These are phyloP conservation scores for Pinus tabuliformis DNA, from an alignment of 75 land plant species.

Conservation along the genomic window DNA sequence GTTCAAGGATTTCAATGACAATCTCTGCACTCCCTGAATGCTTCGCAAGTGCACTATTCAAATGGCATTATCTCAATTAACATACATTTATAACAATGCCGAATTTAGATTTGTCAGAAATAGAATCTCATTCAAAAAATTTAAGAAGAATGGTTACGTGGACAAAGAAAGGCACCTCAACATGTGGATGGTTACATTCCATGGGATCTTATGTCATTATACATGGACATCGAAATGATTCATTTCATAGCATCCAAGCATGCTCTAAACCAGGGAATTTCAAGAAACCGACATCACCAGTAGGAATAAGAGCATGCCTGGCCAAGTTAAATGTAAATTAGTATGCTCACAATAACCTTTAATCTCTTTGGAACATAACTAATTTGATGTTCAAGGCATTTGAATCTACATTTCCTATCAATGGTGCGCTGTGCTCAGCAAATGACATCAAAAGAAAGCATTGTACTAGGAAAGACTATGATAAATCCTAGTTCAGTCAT, in stretches of 20 bases:
- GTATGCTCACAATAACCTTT: not conserved
- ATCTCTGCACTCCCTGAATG: too few relatives aligned
- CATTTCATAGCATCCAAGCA: constrained; percentile 21
- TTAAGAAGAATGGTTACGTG: constrained; percentile 6
- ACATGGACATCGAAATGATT: constrained; percentile 17
- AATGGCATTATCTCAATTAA: too few relatives aligned
- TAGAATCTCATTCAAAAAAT: not conserved
- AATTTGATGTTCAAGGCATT: not conserved
- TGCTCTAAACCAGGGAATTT: constrained; percentile 8
- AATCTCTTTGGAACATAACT: not conserved
- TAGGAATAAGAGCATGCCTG: constrained; percentile 14
- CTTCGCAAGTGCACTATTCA: too few relatives aligned
- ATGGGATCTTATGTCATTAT: constrained; percentile 73
- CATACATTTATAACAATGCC: not conserved
- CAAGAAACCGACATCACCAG: constrained; percentile 43
- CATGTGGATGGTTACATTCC: constrained; percentile 54
- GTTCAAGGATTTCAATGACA: too few relatives aligned
- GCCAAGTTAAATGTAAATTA: not conserved
- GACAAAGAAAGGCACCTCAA: constrained; percentile 43
- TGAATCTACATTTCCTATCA: not conserved
- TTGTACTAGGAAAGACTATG: constrained; percentile 2
- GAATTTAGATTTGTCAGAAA: not conserved
- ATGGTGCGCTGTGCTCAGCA: constrained; percentile 26
- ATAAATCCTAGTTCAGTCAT: not conserved
- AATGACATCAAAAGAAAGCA: constrained; percentile 50